Conservation (phyloP, 169 alveolate genomes). For the Theileria luwenshuni region DNA sequence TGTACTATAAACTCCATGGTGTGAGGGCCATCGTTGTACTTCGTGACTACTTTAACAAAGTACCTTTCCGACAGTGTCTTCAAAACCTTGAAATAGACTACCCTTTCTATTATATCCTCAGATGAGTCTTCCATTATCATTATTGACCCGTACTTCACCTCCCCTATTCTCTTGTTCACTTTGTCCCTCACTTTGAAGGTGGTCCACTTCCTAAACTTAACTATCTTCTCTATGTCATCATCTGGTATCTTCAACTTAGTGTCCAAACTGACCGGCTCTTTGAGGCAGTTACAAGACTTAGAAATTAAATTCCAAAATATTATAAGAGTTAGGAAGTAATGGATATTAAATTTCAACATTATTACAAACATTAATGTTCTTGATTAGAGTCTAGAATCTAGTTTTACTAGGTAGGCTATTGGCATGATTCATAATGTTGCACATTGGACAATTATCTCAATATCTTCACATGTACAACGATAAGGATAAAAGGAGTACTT, state of each 20-base stretch:
- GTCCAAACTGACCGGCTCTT: conserved; percentile 13
- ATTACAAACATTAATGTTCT: neutral
- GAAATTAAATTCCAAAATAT: neutral
- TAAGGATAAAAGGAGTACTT: no score
- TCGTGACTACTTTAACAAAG: conserved; percentile 15
- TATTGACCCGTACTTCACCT: conserved; percentile 27
- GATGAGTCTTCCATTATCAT: conserved; percentile 1
- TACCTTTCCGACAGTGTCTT: conserved; percentile 6
- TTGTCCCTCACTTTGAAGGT: conserved; percentile 20
- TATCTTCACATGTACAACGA: no score
- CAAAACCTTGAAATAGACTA: conserved; percentile 17
- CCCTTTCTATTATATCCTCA: conserved; percentile 20
- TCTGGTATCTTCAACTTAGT: neutral
- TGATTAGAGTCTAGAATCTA: neutral
- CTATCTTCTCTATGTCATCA: conserved; percentile 20
- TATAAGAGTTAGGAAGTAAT: neutral
- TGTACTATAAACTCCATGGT: conserved; percentile 29
- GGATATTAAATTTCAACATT: neutral
- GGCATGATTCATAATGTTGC: no score
- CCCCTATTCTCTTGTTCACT: conserved; percentile 25
- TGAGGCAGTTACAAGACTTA: neutral
- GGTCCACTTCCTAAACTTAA: conserved; percentile 21
- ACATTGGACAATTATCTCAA: no score
- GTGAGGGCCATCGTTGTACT: neutral
- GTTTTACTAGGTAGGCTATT: no score